Conservation (phyloP, 176 grass and related monocot genomes). For the Triticum monococcum region DNA sequence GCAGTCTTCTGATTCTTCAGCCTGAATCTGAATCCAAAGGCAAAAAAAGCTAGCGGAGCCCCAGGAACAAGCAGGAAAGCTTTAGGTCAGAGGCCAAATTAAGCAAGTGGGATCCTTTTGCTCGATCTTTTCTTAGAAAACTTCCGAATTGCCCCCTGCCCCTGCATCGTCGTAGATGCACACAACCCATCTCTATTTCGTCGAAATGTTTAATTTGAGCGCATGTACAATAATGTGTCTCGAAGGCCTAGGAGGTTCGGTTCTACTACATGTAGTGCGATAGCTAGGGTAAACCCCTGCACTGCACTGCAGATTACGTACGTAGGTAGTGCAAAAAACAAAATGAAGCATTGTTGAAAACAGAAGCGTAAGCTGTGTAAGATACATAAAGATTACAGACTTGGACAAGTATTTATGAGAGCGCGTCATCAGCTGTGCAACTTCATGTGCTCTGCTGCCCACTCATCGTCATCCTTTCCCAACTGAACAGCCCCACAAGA, state of each 20-base stretch:
- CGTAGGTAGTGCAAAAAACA: not conserved
- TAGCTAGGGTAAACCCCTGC: not conserved
- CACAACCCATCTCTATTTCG: not conserved
- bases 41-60: conserved; percentile 37
- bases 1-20: conserved; percentile 25
- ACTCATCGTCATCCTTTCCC: conserved; percentile 26
- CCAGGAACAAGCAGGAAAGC: conserved; percentile 21
- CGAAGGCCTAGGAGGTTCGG: not conserved
- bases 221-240: not conserved
- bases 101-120: conserved; percentile 38
- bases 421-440: conserved; percentile 43
- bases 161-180: not conserved
- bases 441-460: conserved; percentile 49
- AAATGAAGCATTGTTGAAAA: conserved; percentile 17
- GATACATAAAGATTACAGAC: not conserved
- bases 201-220: not conserved
- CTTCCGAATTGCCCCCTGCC: not conserved
- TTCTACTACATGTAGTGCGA: not conserved
- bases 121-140: not conserved
- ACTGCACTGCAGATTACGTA: conserved; percentile 7
- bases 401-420: conserved; percentile 46
- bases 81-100: conserved; percentile 18
- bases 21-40: conserved; percentile 46
- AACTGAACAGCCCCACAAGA: conserved; percentile 28
- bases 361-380: conserved; percentile 9